Evolutionary conservation across 768 basidiomycete species (phyloP).

Genomic region (Tylopilus plumbeoviolaceoides): DNA sequence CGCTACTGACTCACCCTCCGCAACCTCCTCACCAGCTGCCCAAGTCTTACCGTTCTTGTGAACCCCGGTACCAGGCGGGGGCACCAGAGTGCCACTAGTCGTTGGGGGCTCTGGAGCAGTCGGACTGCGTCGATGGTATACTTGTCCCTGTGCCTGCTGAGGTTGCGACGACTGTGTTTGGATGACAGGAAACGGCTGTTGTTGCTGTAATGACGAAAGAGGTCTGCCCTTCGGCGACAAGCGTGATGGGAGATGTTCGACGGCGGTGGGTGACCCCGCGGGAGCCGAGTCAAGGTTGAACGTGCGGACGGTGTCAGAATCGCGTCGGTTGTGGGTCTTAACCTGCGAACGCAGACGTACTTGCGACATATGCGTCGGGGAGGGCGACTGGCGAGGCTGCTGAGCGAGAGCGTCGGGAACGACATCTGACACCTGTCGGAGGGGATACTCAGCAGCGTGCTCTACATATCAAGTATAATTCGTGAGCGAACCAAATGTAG

Average conservation of each 20-base stretch:
- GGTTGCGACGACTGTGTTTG: constrained; percentile 21
- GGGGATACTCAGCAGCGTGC: constrained; percentile 24
- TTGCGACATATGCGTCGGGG: constrained; percentile 39
- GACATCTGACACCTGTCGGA: constrained; percentile 12
- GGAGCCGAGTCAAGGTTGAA: constrained; percentile 34
- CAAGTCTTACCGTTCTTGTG: constrained; percentile 40
- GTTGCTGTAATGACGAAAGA: constrained; percentile 20
- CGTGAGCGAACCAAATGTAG: constrained; percentile 7
- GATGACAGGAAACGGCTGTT: constrained; percentile 26
- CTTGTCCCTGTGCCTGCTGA: constrained; percentile 25
- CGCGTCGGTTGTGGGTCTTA: constrained; percentile 58
- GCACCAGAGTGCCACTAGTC: constrained; percentile 32
- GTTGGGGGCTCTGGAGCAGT: constrained; percentile 60
- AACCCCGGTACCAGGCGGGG: constrained; percentile 12
- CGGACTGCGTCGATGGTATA: constrained; percentile 62
- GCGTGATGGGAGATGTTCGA: constrained; percentile 36
- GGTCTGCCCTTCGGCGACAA: constrained; percentile 30
- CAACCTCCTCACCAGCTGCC: constrained; percentile 43
- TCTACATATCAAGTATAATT: constrained; percentile 14
- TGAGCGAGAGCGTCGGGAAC: constrained; percentile 16
- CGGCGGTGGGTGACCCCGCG: constrained; percentile 53
- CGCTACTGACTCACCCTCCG: constrained; percentile 33
- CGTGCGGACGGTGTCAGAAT: constrained; percentile 72
- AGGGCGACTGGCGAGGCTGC: constrained; percentile 50
- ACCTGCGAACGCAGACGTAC: constrained; percentile 28